These are phyloP conservation scores for Clitoria ternatea DNA, from an alignment of 306 rosid genomes.

Conservation along the genomic window DNA sequence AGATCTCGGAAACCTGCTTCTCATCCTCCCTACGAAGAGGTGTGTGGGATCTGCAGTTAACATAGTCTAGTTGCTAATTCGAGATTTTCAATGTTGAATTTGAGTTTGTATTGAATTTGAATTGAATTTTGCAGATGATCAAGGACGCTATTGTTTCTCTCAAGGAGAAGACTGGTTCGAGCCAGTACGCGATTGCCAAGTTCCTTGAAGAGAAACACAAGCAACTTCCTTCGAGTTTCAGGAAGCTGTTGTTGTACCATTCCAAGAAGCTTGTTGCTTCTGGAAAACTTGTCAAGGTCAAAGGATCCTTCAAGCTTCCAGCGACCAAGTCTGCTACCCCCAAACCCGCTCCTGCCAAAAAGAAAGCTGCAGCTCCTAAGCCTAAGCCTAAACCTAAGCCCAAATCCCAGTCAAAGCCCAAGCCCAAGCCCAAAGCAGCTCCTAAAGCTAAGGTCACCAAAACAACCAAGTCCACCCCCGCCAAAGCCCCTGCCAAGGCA, in stretches of 20 bases:
- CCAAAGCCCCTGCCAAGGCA: not conserved
- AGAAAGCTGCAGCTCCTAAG: constrained; percentile 36
- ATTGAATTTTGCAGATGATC: constrained; percentile 49
- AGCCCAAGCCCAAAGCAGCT: not conserved
- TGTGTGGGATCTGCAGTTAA: not conserved
- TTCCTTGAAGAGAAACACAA: constrained; percentile 72
- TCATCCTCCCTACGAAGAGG: constrained; percentile 88
- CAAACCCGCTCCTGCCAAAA: constrained; percentile 31
- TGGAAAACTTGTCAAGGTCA: constrained; percentile 61
- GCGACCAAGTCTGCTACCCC: constrained; percentile 20
- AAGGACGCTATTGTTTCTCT: constrained; percentile 69
- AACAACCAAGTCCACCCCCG: constrained; percentile 1
- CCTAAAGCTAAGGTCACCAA: constrained; percentile 11
- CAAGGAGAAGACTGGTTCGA: constrained; percentile 72
- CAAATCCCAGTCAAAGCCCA: not conserved
- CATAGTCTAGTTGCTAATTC: not conserved
- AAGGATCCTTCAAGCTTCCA: constrained; percentile 62
- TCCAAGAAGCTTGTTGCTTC: constrained; percentile 75
- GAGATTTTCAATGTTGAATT: not conserved
- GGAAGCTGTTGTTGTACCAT: constrained; percentile 57
- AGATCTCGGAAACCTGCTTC: constrained; percentile 45
- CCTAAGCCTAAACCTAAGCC: constrained; percentile 33
- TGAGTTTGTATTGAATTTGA: constrained; percentile 15
- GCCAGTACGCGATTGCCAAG: constrained; percentile 74
- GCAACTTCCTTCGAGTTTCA: constrained; percentile 60